phyloP scores from a whole-genome alignment of 225 moss, liverwort and hornwort genomes.

The Polytrichum commune region DNA sequence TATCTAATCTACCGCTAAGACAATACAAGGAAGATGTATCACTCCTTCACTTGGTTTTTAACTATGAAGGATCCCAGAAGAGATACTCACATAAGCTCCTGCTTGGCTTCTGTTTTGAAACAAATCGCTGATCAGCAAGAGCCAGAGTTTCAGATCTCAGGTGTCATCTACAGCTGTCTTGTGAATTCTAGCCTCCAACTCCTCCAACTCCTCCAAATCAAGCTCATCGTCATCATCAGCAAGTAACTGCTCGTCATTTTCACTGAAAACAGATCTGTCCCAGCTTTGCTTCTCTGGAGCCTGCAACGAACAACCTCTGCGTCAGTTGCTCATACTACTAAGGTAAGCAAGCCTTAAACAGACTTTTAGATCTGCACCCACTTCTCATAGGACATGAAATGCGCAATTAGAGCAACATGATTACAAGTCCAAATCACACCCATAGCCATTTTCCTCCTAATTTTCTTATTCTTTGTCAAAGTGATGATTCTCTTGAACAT shows the following conservation, averaged over 20 bases:
- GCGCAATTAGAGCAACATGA: too few relatives aligned
- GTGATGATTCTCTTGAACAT: too few relatives aligned
- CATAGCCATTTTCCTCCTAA: too few relatives aligned
- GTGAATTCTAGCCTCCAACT: constrained; percentile 74
- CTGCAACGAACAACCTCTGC: constrained; percentile 22
- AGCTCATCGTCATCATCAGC: constrained; percentile 94
- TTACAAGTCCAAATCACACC: too few relatives aligned
- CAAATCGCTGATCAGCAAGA: not conserved
- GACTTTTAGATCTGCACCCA: too few relatives aligned
- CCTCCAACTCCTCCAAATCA: constrained; percentile 92
- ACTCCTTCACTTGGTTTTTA: not conserved
- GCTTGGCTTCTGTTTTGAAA: not conserved
- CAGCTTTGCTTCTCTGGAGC: constrained; percentile 27
- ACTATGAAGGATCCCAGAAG: not conserved
- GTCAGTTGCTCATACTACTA: not conserved
- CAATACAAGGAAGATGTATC: not conserved
- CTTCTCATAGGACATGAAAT: not conserved
- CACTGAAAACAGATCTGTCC: constrained; percentile 43
- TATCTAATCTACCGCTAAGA: not conserved
- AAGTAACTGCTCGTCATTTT: constrained; percentile 69
- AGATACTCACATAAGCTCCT: not conserved
- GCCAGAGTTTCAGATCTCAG: constrained; percentile 14
- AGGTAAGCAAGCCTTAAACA: too few relatives aligned
- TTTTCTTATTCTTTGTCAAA: too few relatives aligned
- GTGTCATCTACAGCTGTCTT: constrained; percentile 81